phyloP scores from a whole-genome alignment of 2,329 filamentous ascomycete genomes.

The Colletotrichum endophyticum region DNA sequence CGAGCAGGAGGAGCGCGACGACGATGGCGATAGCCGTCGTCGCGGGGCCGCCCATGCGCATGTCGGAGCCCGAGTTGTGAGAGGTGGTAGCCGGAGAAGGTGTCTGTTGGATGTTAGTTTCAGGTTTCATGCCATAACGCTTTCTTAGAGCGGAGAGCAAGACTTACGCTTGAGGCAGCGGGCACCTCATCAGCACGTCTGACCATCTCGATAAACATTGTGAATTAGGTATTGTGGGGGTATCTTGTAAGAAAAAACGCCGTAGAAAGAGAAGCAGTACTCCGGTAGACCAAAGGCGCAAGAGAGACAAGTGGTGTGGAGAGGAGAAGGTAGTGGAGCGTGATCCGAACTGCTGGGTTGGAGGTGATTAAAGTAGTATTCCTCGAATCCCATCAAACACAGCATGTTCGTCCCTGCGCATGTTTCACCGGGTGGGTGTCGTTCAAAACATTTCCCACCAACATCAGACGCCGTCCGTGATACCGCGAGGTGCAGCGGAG shows the following conservation, averaged over 20 bases:
- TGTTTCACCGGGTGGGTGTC: neutral
- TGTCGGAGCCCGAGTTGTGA: neutral
- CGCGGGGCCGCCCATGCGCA: neutral
- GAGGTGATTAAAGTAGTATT: neutral
- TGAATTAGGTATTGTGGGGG: neutral
- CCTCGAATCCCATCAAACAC: neutral
- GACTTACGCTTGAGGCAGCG: neutral
- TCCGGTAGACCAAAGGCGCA: neutral
- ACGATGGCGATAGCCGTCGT: neutral
- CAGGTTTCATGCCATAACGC: fast-evolving
- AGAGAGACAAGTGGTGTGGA: neutral
- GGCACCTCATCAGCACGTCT: neutral
- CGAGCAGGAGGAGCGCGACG: neutral
- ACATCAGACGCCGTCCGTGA: neutral
- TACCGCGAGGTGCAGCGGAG: neutral
- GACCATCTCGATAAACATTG: neutral
- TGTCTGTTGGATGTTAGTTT: neutral
- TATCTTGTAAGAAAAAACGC: neutral
- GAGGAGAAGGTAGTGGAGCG: neutral
- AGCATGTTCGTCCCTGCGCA: neutral
- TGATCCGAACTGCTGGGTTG: neutral
- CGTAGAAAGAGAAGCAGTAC: neutral
- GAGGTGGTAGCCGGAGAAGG: neutral
- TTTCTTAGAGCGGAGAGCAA: fast-evolving
- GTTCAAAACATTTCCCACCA: neutral